Conservation (phyloP, 106 monocot species). For the Acorus calamus region DNA sequence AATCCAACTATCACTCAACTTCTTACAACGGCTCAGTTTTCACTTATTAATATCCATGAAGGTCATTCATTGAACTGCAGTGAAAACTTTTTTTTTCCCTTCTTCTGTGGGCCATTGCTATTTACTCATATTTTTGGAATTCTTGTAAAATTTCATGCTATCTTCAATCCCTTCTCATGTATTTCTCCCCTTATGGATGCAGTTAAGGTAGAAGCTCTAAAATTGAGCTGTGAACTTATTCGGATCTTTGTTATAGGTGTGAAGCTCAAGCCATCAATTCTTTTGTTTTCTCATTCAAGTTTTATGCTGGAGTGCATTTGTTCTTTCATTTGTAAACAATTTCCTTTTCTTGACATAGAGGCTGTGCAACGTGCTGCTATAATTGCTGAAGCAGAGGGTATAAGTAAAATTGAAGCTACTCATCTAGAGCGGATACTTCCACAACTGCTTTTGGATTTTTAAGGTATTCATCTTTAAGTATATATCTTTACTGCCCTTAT, state of each 20-base stretch:
- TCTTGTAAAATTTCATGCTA: background rate
- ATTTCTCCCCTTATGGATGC: slow-evolving; percentile 8
- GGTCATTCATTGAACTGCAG: too few relatives aligned
- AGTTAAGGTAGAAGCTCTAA: slow-evolving; percentile 83
- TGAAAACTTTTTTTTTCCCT: too few relatives aligned
- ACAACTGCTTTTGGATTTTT: slow-evolving; percentile 88
- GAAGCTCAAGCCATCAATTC: background rate
- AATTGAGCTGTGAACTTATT: slow-evolving; percentile 85
- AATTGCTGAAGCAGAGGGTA: slow-evolving; percentile 90
- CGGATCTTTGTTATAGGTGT: slow-evolving; percentile 73
- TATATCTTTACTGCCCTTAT: too few relatives aligned
- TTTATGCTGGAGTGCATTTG: too few relatives aligned
- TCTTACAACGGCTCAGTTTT: too few relatives aligned
- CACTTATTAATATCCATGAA: too few relatives aligned
- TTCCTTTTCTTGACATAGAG: slow-evolving; percentile 28
- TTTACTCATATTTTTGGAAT: background rate
- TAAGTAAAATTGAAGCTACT: slow-evolving; percentile 62
- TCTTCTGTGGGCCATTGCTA: background rate
- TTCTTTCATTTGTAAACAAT: background rate
- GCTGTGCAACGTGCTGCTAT: slow-evolving; percentile 76
- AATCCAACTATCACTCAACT: too few relatives aligned
- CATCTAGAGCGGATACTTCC: slow-evolving; percentile 93
- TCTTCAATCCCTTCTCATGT: background rate
- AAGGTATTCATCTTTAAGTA: slow-evolving; percentile 12
- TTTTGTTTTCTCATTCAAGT: too few relatives aligned